Conservation (phyloP, 2,329 filamentous ascomycete genomes). For the Penicillium sp. region DNA sequence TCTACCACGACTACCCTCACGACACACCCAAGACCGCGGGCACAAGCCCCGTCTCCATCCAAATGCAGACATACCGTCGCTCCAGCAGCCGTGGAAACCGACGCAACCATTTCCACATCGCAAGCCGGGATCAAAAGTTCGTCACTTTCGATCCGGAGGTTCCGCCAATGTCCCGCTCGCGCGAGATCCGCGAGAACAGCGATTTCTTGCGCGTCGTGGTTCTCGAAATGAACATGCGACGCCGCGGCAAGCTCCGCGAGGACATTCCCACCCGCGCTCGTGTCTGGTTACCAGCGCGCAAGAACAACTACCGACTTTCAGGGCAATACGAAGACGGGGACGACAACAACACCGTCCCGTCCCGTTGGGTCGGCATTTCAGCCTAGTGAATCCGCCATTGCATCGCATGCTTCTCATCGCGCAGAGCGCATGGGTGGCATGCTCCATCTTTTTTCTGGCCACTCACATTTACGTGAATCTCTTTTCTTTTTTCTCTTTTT, state of each 20-base stretch:
- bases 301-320: constrained; percentile 24
- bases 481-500: neutral
- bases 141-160: constrained; percentile 34
- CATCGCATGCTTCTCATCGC: constrained; percentile 2
- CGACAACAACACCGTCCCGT: constrained; percentile 22
- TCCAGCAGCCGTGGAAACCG: constrained; percentile 34
- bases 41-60: constrained; percentile 57
- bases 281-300: constrained; percentile 63
- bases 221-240: constrained; percentile 69
- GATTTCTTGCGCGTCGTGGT: constrained; percentile 66
- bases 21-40: constrained; percentile 30
- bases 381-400: constrained; percentile 7
- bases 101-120: constrained; percentile 39
- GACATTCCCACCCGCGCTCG: constrained; percentile 57
- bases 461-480: constrained; percentile 16
- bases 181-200: constrained; percentile 65
- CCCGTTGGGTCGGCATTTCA: constrained; percentile 26
- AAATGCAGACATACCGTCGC: constrained; percentile 62
- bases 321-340: constrained; percentile 26
- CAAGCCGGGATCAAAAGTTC: constrained; percentile 41
- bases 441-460: neutral
- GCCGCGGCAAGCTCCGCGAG: constrained; percentile 62
- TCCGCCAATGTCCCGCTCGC: constrained; percentile 53
- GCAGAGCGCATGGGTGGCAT: constrained; percentile 14
- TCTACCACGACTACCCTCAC: constrained; percentile 45